Base-by-base conservation (phyloP, 2,329 filamentous ascomycete genomes). In the Colletotrichum neosansevieriae region DNA sequence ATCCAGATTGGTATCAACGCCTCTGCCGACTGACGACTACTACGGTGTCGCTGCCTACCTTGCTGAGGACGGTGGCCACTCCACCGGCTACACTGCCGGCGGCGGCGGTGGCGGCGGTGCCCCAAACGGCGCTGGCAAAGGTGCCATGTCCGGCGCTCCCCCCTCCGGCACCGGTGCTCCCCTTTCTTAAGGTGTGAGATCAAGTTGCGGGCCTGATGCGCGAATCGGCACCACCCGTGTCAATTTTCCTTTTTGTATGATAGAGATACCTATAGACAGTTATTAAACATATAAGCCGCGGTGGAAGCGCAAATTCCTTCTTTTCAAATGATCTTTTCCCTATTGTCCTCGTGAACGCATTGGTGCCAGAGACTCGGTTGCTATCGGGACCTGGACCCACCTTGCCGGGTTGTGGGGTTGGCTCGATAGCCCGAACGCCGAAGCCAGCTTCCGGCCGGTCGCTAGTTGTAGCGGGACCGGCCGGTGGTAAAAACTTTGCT, bases 1-100 rank as follows among this genome's bases (percentile, higher is more conserved):
- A 83, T 89, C 60, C 79, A 82, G 3, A 78, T 88, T 45, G 86
- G 83, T 6, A 81, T 88, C 50, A 83, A 86, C 71, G 74, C 75
- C 29, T 70, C 72, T 24, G 67, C 72, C 42, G 58, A 69, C 58
- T 67, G 72, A 65, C 24, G 56, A 65, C 21, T 69, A 69, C 66
- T 65, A 69, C 56, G 53, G 34, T 29, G 51, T 69, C 36, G 56
- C 66, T 11, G 66, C 53, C 21, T 69, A 60, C 49, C 19, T 66
- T n/a, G 66, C 40, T 36, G 54, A 49, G 54, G 62, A 69, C 19
- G 62, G 66, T 19, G 66, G 66, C 6, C 62, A 66, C 62, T 50
- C 56, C 7, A 51, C 61, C 9, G 66, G 49, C 49, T 13, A 36
- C 11, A 24, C 19, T 17, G 32, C 19, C 4, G 60, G 59, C 13